Base-by-base conservation (phyloP, 1,284 basidiomycete species). In the Afroboletus lepidellus region DNA sequence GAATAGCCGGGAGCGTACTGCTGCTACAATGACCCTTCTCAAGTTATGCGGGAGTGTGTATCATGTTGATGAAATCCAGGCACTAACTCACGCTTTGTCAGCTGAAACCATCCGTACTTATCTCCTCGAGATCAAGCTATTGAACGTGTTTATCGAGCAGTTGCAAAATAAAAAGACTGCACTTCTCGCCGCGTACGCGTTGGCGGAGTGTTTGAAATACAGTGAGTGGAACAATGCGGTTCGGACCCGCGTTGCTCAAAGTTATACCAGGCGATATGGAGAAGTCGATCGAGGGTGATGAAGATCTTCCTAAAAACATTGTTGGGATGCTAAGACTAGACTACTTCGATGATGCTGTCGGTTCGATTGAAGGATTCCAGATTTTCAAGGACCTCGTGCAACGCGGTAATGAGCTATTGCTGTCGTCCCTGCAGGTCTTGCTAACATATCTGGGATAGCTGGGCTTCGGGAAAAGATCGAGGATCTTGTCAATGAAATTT, bases 261-360 rank as follows among this genome's bases (percentile, higher is more conserved):
- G n/a, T 30, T 16, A 24, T 21, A 5, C n/a, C 20, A 64, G 65
- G 2, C 1, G 62, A 66, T 27, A 60, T 65, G 62, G 41, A 48
- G 23, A 32, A 41, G 12, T 24, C 16, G 2, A 27, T 68, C 11
- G 46, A 47, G 7, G 6, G 43, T 4, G 43, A 50, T 1, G n/a
- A 48, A 8, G 13, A 25, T 8, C 44, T 64, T 38, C n/a, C n/a
- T n/a, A n/a, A n/a, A n/a, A n/a, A n/a, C n/a, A n/a, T n/a, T 3
- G n/a, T n/a, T n/a, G n/a, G n/a, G n/a, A n/a, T n/a, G n/a, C n/a
- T n/a, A n/a, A n/a, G n/a, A n/a, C n/a, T 56, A 29, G 52, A 68
- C 46, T 68, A 59, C 15, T 68, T 64, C 11, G 61, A 67, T 7
- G 65, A 67, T 39, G 55, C 63, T 12, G 52, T 64, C 1, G 64